Evolutionary conservation across 1,139 yeast species (phyloP).

Genomic region (Hansenula lynferdii): DNA sequence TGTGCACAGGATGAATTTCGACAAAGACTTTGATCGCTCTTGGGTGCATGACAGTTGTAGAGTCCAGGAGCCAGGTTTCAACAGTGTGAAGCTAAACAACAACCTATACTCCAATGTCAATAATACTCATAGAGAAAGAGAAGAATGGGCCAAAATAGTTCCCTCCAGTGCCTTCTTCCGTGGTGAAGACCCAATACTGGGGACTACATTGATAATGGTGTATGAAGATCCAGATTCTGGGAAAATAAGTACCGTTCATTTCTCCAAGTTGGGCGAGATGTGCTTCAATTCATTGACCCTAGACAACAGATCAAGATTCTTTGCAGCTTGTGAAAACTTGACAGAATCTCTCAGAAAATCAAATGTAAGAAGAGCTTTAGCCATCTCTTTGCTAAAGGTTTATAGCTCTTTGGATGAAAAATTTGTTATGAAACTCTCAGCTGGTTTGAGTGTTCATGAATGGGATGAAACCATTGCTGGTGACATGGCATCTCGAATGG

Average conservation of each 20-base stretch:
- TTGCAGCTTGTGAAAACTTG: conserved; percentile 75
- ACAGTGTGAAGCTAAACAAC: conserved; percentile 18
- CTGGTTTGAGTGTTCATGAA: conserved; percentile 8
- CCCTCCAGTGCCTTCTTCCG: conserved; percentile 50
- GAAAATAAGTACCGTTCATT: conserved; percentile 52
- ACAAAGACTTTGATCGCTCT: background rate
- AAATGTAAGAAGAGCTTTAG: conserved; percentile 68
- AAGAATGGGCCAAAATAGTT: conserved; percentile 34
- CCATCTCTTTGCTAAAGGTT: conserved; percentile 66
- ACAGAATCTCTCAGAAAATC: conserved; percentile 44
- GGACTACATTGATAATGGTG: conserved; percentile 47
- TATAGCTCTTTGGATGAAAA: conserved; percentile 46
- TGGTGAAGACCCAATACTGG: conserved; percentile 50
- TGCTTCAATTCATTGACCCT: conserved; percentile 58
- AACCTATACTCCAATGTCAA: conserved; percentile 8
- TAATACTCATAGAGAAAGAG: conserved; percentile 11
- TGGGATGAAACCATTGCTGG: conserved; percentile 86
- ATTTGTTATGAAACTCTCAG: conserved; percentile 18
- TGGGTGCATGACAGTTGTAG: background rate
- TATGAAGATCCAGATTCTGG: conserved; percentile 42
- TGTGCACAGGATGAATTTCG: background rate
- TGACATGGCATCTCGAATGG: conserved; percentile 57
- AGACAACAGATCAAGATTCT: conserved; percentile 59
- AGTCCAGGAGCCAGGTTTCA: conserved; percentile 15
- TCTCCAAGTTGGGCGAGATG: conserved; percentile 69